Evolutionary conservation across 1,139 yeast species (phyloP).

Genomic region (Geotrichum fermentans): DNA sequence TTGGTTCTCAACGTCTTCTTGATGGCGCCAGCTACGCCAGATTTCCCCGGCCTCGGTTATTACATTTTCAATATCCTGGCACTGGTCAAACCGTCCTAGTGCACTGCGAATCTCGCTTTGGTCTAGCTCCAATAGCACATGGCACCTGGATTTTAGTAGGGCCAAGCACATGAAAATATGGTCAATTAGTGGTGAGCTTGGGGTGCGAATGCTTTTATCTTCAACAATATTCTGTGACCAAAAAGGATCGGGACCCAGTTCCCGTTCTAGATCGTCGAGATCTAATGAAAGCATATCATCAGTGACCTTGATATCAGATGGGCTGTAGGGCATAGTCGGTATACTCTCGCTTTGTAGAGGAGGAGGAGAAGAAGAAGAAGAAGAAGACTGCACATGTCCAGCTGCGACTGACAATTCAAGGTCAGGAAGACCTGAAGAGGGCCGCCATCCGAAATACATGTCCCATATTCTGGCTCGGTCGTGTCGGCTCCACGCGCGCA

Average conservation of each 20-base stretch:
- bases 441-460: slow-evolving; percentile 74
- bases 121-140: slow-evolving; percentile 74
- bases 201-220: slow-evolving; percentile 41
- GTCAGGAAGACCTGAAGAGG: slow-evolving; percentile 26
- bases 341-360: not conserved
- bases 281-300: slow-evolving; percentile 1
- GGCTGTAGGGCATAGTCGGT: not conserved
- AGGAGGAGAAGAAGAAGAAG: not conserved
- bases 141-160: slow-evolving; percentile 71
- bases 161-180: slow-evolving; percentile 73
- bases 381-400: not conserved
- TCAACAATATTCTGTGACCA: slow-evolving; percentile 27
- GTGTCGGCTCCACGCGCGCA: slow-evolving; percentile 72
- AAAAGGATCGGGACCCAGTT: slow-evolving; percentile 35
- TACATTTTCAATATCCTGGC: slow-evolving; percentile 59
- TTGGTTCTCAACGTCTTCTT: slow-evolving; percentile 22
- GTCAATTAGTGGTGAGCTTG: slow-evolving; percentile 71
- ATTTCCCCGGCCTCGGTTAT: slow-evolving; percentile 77
- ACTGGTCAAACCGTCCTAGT: slow-evolving; percentile 50
- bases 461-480: slow-evolving; percentile 93
- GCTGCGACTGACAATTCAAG: slow-evolving; percentile 26
- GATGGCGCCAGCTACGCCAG: slow-evolving; percentile 82
- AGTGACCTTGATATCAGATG: not conserved
- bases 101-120: slow-evolving; percentile 83
- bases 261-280: slow-evolving; percentile 17